Conservation (phyloP, 176 grass and related monocot genomes). For the Eremochloa ophiuroides region DNA sequence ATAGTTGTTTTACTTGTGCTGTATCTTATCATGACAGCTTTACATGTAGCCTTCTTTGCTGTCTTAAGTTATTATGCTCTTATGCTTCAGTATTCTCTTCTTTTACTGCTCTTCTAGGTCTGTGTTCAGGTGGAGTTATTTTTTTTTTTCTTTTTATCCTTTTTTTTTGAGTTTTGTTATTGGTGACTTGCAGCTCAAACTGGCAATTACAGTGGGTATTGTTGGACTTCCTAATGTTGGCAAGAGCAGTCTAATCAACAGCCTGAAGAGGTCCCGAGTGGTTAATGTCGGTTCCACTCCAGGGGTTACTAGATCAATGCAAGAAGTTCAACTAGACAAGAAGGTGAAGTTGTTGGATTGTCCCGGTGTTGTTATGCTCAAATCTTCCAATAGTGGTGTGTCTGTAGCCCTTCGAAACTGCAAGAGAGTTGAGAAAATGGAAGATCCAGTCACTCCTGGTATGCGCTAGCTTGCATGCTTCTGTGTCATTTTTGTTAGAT, state of each 20-base stretch:
- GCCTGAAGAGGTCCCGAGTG: constrained; percentile 87
- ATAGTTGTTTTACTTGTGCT: background rate
- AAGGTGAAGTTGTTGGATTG: constrained; percentile 96
- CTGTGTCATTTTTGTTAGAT: background rate
- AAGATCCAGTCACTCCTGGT: constrained; percentile 83
- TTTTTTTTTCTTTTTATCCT: background rate
- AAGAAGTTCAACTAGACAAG: constrained; percentile 94
- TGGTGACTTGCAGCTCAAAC: constrained; percentile 61
- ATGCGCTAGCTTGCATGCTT: constrained; percentile 3
- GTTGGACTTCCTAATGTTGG: constrained; percentile 98
- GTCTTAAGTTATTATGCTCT: background rate
- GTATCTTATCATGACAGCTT: background rate
- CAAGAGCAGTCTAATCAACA: constrained; percentile 97
- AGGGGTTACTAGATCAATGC: constrained; percentile 89
- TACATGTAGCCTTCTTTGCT: background rate
- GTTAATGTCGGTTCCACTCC: constrained; percentile 93
- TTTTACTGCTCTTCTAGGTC: background rate
- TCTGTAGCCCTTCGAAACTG: constrained; percentile 82
- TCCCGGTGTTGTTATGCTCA: constrained; percentile 98
- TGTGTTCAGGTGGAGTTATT: background rate
- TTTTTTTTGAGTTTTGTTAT: background rate
- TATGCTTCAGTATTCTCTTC: background rate
- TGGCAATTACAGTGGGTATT: constrained; percentile 93
- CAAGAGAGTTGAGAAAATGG: constrained; percentile 96
- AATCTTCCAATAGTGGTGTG: constrained; percentile 54